Conservation (phyloP, 2,329 filamentous ascomycete species). For the Meredithiella fracta region DNA sequence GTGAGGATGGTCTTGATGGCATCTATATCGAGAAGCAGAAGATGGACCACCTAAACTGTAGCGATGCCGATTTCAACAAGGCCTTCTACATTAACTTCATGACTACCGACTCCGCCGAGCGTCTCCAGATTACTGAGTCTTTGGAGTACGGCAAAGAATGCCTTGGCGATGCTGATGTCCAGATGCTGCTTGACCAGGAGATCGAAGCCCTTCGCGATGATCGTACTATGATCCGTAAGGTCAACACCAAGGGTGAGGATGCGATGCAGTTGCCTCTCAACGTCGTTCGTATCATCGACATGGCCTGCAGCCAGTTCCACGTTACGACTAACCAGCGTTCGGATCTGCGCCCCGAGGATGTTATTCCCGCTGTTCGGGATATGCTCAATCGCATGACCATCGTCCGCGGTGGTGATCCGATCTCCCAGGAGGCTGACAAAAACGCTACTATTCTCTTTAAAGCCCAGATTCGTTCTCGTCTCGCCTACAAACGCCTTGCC, state of each 20-base stretch:
- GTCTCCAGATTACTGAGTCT: constrained; percentile 28
- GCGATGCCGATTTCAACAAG: constrained; percentile 58
- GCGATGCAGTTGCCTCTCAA: constrained; percentile 87
- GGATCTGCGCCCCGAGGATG: constrained; percentile 75
- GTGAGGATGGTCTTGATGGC: constrained; percentile 90
- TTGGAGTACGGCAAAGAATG: constrained; percentile 79
- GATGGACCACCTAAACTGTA: constrained; percentile 72
- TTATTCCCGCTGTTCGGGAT: constrained; percentile 61
- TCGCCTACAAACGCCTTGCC: constrained; percentile 87
- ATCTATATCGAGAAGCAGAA: constrained; percentile 85
- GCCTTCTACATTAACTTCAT: constrained; percentile 80
- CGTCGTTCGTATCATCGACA: constrained; percentile 76
- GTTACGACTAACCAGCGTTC: constrained; percentile 75
- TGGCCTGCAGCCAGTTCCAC: constrained; percentile 76
- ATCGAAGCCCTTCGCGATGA: constrained; percentile 65
- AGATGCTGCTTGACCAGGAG: constrained; percentile 74
- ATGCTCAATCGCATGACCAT: constrained; percentile 65
- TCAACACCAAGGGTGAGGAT: constrained; percentile 61
- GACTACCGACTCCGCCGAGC: constrained; percentile 40
- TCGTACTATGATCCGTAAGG: constrained; percentile 54
- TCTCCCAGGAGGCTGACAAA: constrained; percentile 72
- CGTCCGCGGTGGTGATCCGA: constrained; percentile 66
- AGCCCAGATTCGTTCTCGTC: constrained; percentile 69
- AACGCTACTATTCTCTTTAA: constrained; percentile 89
- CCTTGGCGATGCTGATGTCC: constrained; percentile 70